Percentiles rank a stretch among this genome's conserved stretches.
Conservation (phyloP, 2,329 filamentous ascomycete species). For the Calonectria crousiana region DNA sequence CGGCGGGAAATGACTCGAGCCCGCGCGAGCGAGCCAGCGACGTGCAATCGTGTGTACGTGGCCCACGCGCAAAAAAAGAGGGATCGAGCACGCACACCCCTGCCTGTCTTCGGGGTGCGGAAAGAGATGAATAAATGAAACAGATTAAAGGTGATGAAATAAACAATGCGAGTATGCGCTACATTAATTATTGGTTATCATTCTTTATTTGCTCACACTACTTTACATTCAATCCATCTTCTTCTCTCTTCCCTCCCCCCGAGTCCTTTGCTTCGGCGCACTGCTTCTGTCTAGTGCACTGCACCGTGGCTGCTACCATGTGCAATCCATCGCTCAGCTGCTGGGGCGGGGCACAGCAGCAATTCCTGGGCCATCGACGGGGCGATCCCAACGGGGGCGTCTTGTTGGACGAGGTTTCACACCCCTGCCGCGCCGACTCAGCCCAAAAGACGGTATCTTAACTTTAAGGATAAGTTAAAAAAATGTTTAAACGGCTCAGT, state of each 20-base stretch:
- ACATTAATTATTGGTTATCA: neutral
- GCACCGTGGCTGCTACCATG: no score
- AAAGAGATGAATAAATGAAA: neutral
- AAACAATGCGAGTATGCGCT: neutral
- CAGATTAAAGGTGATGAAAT: neutral
- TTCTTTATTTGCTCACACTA: neutral
- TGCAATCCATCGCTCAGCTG: neutral
- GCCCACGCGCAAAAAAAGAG: no score
- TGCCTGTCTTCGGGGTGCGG: no score
- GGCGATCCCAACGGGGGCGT: neutral
- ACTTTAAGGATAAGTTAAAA: constrained; percentile 10
- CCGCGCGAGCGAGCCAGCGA: no score
- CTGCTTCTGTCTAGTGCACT: neutral
- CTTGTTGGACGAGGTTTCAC: neutral
- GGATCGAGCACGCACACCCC: no score
- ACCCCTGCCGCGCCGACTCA: neutral
- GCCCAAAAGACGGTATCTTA: constrained; percentile 3
- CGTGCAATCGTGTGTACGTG: no score
- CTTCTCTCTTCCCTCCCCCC: neutral
- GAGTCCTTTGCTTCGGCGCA: neutral
- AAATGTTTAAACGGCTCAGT: constrained; percentile 1
- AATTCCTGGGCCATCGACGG: neutral
- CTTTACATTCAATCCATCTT: neutral
- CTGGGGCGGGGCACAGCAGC: neutral
- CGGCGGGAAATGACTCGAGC: neutral